Conservation (phyloP, 257 asterid genomes). For the Przewalskia tangutica region DNA sequence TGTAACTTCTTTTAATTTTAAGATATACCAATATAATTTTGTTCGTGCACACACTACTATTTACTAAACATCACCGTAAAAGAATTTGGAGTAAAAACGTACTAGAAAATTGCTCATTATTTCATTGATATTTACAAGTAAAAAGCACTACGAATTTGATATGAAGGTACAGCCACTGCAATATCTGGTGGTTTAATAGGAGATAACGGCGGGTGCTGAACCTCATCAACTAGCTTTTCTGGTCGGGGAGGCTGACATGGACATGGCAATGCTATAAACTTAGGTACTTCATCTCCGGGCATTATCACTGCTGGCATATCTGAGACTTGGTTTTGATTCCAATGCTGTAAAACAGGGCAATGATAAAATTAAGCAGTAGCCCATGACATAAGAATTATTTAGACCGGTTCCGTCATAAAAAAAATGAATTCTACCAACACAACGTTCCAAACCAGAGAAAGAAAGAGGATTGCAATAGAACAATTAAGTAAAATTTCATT, state of each 20-base stretch:
- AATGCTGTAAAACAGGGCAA: slow-evolving; percentile 19
- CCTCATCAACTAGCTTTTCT: slow-evolving; percentile 16
- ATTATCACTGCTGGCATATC: slow-evolving; percentile 71
- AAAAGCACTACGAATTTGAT: not conserved
- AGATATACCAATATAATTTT: not conserved
- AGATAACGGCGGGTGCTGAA: slow-evolving; percentile 19
- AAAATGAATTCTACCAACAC: not conserved
- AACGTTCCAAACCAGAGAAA: not conserved
- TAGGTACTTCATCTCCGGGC: slow-evolving; percentile 65
- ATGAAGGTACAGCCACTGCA: not conserved
- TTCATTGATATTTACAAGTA: not conserved
- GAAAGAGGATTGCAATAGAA: not conserved
- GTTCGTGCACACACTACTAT: not conserved
- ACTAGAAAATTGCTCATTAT: not conserved
- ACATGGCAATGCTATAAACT: slow-evolving; percentile 61
- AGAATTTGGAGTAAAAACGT: too few relatives aligned
- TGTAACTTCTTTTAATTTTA: not conserved
- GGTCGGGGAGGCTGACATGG: slow-evolving; percentile 44
- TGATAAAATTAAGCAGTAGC: not conserved
- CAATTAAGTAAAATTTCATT: not conserved
- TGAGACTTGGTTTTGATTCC: slow-evolving; percentile 35
- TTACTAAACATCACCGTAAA: not conserved
- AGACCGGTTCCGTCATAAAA: too few relatives aligned
- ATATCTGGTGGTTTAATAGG: slow-evolving; percentile 23
- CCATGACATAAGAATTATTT: not conserved